A percentile compares a stretch with the other conserved stretches of the same genome.
Conservation (phyloP, 257 asterid genomes). For the Gentiana straminea region DNA sequence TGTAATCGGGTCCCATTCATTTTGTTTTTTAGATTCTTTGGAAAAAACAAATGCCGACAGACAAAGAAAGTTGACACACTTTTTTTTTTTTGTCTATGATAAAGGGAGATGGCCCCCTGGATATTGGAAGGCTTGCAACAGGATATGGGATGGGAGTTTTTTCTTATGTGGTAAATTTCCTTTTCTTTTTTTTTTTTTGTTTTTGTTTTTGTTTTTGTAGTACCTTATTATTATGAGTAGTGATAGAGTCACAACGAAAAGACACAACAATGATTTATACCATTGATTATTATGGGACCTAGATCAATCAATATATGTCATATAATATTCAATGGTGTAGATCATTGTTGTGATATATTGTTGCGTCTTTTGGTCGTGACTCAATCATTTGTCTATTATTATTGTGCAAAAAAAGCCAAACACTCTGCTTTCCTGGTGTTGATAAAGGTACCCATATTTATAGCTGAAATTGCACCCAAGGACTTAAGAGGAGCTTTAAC, state of each 20-base stretch:
- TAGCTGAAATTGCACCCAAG: conserved; percentile 87
- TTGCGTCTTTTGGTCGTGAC: too few relatives aligned
- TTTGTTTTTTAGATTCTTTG: too few relatives aligned
- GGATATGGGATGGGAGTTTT: conserved; percentile 97
- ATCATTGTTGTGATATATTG: too few relatives aligned
- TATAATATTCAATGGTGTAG: too few relatives aligned
- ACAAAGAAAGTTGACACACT: conserved; percentile 9
- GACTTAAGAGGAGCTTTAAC: conserved; percentile 83
- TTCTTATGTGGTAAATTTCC: conserved; percentile 60
- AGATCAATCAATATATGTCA: too few relatives aligned
- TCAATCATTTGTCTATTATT: too few relatives aligned
- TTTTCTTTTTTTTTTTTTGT: not conserved
- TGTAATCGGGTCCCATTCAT: too few relatives aligned
- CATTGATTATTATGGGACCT: too few relatives aligned
- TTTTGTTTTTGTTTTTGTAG: too few relatives aligned
- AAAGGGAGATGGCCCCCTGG: conserved; percentile 47
- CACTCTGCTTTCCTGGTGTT: not conserved
- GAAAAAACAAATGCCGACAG: not conserved
- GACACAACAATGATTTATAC: too few relatives aligned
- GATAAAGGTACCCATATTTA: conserved; percentile 72
- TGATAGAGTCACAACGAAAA: too few relatives aligned
- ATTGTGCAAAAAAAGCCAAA: not conserved
- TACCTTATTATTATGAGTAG: too few relatives aligned
- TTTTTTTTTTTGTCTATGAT: conserved; percentile 10
- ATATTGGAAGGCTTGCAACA: conserved; percentile 76